Base-by-base conservation (phyloP, 495 filamentous ascomycete genomes). In the Hyaloscypha variabilis region DNA sequence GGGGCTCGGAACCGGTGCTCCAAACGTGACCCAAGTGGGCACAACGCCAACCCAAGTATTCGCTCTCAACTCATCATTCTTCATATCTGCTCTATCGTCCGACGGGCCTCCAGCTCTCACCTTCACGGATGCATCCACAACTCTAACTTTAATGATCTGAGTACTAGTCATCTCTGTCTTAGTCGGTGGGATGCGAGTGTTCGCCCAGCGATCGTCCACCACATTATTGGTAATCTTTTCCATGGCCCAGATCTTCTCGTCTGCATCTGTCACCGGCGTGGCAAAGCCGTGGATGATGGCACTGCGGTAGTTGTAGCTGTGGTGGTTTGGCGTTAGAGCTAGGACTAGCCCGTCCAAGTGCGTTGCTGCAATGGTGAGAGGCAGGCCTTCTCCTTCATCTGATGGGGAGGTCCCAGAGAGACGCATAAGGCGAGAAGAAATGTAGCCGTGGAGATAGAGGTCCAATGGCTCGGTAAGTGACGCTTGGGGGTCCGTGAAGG, bases 271-370 rank as follows among this genome's bases (percentile, higher is more conserved):
- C 24, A 97, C 91, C 11, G 90, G 71, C 1, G 70, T 76, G 14
- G 91, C 94, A 71, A 87, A 85, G 6, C 94, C 93, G 72, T 93
- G 91, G 28, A 96, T 80, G 19, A 91, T 77, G 8, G 90, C 93
- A 50, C 88, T 91, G 71, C 92, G 92, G 79, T 94, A 97, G 79
- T 97, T 97, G 80, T 91, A 94, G 73, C 83, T 91, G 79, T 96
- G 91, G 24, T 82, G 80, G 77, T 90, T 89, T 28, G 94, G 92
- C 76, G 68, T 90, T 74, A 87, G 84, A 67, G 75, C 87, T 14
- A 90, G 77, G 42, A 90, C 80, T 34, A 89, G 70, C 11, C 87
- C 87, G 72, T 89, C 86, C 2, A 88, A 71, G 64, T 82, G 83
- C 63, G 81, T 94, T 10, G 85, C 89, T 68, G 81, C 89, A 36